Conservation (phyloP, 176 grass and related monocot genomes). For the Zoysia pacifica region DNA sequence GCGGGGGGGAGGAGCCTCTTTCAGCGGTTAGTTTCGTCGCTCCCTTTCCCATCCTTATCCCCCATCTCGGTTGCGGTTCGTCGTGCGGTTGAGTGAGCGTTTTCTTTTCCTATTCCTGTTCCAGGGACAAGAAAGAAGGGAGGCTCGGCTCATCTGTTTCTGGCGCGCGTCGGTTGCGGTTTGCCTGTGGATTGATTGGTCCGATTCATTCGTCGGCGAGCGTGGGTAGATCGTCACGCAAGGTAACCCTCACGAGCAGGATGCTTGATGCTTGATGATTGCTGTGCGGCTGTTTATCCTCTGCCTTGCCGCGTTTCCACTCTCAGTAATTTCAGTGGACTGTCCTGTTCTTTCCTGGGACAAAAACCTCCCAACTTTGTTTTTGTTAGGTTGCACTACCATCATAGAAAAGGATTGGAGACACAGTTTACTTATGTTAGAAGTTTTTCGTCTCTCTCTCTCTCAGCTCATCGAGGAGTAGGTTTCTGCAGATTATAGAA, state of each 20-base stretch:
- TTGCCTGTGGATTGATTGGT: background rate
- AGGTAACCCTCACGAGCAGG: background rate
- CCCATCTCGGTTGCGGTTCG: background rate
- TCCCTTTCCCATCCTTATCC: background rate
- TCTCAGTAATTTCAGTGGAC: background rate
- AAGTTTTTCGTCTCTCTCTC: background rate
- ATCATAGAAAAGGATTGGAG: background rate
- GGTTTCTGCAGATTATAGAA: background rate
- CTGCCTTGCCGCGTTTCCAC: no score
- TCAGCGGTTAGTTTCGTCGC: background rate
- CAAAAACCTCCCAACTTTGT: conserved; percentile 13
- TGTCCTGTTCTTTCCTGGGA: conserved; percentile 6
- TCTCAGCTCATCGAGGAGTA: background rate
- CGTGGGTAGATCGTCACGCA: background rate
- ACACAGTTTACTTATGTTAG: no score
- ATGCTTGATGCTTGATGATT: background rate
- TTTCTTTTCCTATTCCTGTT: background rate
- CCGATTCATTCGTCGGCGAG: background rate
- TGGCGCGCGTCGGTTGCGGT: background rate
- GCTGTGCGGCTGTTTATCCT: no score
- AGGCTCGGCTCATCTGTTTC: no score
- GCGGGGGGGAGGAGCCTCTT: background rate
- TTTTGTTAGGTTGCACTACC: conserved; percentile 17
- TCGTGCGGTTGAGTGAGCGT: background rate
- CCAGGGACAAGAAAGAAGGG: background rate